Conservation (phyloP, 2,329 filamentous ascomycete genomes). For the Monilinia fructigena region DNA sequence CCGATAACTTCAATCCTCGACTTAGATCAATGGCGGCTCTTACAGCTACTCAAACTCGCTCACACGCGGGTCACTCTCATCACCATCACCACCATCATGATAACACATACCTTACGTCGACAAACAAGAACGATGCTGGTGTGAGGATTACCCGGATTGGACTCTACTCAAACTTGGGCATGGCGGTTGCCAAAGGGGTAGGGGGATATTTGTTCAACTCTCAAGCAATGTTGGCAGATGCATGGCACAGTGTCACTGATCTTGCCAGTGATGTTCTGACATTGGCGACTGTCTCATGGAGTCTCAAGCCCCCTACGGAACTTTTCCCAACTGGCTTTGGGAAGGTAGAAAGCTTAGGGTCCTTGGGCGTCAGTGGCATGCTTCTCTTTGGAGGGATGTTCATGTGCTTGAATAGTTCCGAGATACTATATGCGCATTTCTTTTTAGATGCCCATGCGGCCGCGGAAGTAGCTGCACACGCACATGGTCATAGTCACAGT, state of each 20-base stretch:
- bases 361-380: conserved; percentile 88
- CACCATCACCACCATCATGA: conserved; percentile 79
- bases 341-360: conserved; percentile 95
- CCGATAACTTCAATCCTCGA: conserved; percentile 30
- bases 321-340: conserved; percentile 90
- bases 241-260: conserved; percentile 92
- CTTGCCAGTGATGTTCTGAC: conserved; percentile 94
- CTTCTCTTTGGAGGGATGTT: conserved; percentile 85
- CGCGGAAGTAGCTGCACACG: conserved; percentile 52
- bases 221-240: conserved; percentile 88
- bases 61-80: conserved; percentile 56
- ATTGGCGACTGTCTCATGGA: conserved; percentile 90
- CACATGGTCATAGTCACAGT: conserved; percentile 64
- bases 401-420: conserved; percentile 79
- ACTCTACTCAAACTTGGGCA: conserved; percentile 83
- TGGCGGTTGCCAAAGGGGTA: conserved; percentile 90
- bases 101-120: conserved; percentile 76
- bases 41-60: conserved; percentile 38
- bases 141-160: conserved; percentile 92
- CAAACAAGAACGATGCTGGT: conserved; percentile 85
- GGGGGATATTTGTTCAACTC: conserved; percentile 95
- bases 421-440: conserved; percentile 69
- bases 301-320: conserved; percentile 77
- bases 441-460: conserved; percentile 62
- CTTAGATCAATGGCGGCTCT: conserved; percentile 38